A percentile compares a stretch with the other conserved stretches of the same genome.
Evolutionary conservation across 441 rosid species (phyloP).

Genomic region (Croton laevigatus): DNA sequence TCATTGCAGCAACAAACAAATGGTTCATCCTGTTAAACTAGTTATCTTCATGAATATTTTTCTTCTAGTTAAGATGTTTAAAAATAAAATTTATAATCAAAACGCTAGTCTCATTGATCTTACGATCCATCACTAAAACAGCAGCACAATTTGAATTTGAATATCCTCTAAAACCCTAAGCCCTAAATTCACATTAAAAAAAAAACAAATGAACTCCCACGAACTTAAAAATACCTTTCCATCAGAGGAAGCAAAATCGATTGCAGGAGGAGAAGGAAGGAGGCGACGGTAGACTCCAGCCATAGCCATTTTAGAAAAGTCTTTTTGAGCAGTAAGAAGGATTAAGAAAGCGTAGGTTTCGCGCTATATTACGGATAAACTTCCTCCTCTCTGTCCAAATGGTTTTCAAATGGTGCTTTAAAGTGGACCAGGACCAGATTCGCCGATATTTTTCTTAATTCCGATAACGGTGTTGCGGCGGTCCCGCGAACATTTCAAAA

Average conservation of each 20-base stretch:
- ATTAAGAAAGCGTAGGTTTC: not conserved
- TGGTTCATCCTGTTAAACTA: not conserved
- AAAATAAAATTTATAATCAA: too few relatives aligned
- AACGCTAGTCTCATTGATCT: not conserved
- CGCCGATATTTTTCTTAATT: not conserved
- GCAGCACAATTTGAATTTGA: not conserved
- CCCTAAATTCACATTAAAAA: not conserved
- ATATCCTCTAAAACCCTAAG: constrained; percentile 1
- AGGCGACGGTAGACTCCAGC: constrained; percentile 73
- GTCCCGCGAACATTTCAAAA: not conserved
- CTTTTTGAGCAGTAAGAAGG: not conserved
- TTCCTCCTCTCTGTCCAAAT: too few relatives aligned
- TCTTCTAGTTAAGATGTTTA: not conserved
- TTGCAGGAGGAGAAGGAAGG: constrained; percentile 84
- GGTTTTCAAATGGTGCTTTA: too few relatives aligned
- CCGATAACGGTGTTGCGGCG: not conserved
- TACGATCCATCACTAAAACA: not conserved
- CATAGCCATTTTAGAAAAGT: constrained; percentile 46
- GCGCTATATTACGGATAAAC: not conserved
- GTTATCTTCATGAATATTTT: not conserved
- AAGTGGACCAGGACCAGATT: not conserved
- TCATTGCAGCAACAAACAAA: not conserved
- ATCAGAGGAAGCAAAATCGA: constrained; percentile 81
- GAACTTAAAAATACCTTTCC: constrained; percentile 56
- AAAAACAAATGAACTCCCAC: not conserved